Evolutionary conservation across 352 stramenopile species (phyloP).

Genomic region (Pythium utonaiense): DNA sequence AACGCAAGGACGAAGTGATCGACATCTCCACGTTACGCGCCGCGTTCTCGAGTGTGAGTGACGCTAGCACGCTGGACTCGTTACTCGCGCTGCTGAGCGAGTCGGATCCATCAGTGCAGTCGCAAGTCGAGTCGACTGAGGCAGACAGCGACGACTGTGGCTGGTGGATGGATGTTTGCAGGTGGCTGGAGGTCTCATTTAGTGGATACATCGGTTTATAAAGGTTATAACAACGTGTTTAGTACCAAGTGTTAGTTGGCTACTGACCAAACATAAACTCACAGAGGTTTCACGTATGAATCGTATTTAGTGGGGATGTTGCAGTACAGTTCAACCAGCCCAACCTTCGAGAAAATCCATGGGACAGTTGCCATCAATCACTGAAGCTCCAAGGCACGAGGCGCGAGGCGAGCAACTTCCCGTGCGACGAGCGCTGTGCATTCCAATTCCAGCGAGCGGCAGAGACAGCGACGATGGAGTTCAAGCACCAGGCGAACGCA

Average conservation of each 20-base stretch:
- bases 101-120: too few relatives aligned
- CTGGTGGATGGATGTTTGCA: too few relatives aligned
- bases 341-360: slow-evolving; percentile 13
- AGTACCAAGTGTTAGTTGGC: too few relatives aligned
- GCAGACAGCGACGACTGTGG: too few relatives aligned
- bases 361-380: slow-evolving; percentile 1
- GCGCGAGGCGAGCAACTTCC: not conserved
- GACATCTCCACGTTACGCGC: not conserved
- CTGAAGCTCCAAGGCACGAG: too few relatives aligned
- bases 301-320: not conserved
- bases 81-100: not conserved
- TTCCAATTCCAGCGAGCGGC: not conserved
- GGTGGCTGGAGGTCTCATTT: too few relatives aligned
- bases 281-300: not conserved
- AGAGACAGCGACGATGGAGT: slow-evolving; percentile 47
- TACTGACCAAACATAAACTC: not conserved
- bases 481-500: slow-evolving; percentile 69
- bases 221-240: too few relatives aligned
- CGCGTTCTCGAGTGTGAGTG: not conserved
- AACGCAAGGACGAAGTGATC: not conserved
- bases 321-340: slow-evolving; percentile 3
- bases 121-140: too few relatives aligned
- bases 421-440: not conserved
- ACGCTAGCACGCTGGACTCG: not conserved
- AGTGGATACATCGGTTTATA: too few relatives aligned